Percentiles rank a stretch among this genome's conserved stretches.
Evolutionary conservation across 495 filamentous ascomycete species (phyloP).

Genomic region (Talaromyces ruber): DNA sequence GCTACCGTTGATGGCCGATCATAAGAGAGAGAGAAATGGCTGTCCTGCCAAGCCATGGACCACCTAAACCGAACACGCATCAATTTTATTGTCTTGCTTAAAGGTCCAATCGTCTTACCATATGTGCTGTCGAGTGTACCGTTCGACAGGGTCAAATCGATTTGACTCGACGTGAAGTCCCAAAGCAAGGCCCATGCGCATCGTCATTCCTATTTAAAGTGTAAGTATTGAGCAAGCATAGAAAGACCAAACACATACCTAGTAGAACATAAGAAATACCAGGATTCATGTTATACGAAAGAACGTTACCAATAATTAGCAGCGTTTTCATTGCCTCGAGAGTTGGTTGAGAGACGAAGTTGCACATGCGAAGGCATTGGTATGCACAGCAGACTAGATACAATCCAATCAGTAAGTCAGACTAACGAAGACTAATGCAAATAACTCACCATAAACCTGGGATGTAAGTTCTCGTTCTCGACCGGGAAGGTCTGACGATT

Average conservation of each 20-base stretch:
- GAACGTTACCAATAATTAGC: conserved; percentile 50
- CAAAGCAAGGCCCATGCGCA: conserved; percentile 50
- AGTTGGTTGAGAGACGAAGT: conserved; percentile 50
- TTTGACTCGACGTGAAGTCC: conserved; percentile 47
- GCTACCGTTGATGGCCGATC: conserved; percentile 49
- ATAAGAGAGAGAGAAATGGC: conserved; percentile 52
- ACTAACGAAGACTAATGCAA: not conserved
- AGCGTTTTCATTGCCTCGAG: conserved; percentile 50
- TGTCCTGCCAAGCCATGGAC: conserved; percentile 55
- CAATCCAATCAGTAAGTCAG: not conserved
- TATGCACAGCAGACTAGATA: conserved; percentile 51
- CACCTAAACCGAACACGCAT: conserved; percentile 24
- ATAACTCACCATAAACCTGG: conserved; percentile 46
- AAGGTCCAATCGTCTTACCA: conserved; percentile 22
- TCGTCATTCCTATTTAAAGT: conserved; percentile 39
- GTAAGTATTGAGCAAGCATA: not conserved
- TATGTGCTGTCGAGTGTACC: conserved; percentile 27
- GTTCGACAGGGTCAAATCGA: conserved; percentile 28
- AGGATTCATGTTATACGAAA: conserved; percentile 58
- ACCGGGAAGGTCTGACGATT: conserved; percentile 60
- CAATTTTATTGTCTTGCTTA: not conserved
- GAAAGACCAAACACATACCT: conserved; percentile 19
- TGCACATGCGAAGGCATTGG: conserved; percentile 53
- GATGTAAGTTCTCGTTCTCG: conserved; percentile 50
- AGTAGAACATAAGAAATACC: conserved; percentile 53